A percentile compares a stretch with the other conserved stretches of the same genome.
These are phyloP conservation scores for Harringtonia aguacate DNA, from an alignment of 2,329 filamentous ascomycete species.

Conservation along the genomic window DNA sequence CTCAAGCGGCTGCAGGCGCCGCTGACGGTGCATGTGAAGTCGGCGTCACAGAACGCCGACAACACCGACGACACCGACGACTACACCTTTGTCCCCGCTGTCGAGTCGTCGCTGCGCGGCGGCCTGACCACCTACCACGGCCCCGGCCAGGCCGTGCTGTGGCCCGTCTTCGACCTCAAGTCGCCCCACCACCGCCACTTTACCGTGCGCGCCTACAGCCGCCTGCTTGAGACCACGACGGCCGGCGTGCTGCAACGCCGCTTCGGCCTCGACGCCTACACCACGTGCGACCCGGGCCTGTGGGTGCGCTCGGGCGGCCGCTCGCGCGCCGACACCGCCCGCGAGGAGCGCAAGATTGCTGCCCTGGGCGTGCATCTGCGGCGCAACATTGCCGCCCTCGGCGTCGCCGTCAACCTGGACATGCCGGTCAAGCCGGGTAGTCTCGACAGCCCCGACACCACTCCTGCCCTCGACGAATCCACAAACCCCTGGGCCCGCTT, in stretches of 20 bases:
- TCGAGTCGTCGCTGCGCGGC: slow-evolving; percentile 66
- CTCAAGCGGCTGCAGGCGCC: slow-evolving; percentile 30
- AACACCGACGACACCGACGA: slow-evolving; percentile 17
- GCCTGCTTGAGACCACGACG: slow-evolving; percentile 65
- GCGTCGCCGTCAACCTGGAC: slow-evolving; percentile 69
- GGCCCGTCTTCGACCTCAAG: slow-evolving; percentile 79
- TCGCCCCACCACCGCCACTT: slow-evolving; percentile 38
- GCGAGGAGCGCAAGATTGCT: slow-evolving; percentile 63
- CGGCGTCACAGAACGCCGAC: slow-evolving; percentile 12
- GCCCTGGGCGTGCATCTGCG: slow-evolving; percentile 87
- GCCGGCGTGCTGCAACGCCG: slow-evolving; percentile 47
- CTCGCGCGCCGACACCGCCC: no score
- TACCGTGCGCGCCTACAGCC: slow-evolving; percentile 66
- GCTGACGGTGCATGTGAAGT: slow-evolving; percentile 20
- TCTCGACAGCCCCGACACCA: background rate
- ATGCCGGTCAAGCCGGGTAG: slow-evolving; percentile 36
- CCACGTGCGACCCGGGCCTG: slow-evolving; percentile 71
- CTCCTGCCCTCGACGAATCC: slow-evolving; percentile 17
- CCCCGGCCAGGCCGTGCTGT: slow-evolving; percentile 85
- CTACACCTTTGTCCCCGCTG: slow-evolving; percentile 38
- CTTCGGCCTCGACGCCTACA: slow-evolving; percentile 52
- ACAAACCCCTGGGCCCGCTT: slow-evolving; percentile 56
- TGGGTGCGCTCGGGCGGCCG: slow-evolving; percentile 47
- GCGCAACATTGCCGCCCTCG: slow-evolving; percentile 73
- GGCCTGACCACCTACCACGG: slow-evolving; percentile 94